phyloP scores from a whole-genome alignment of 768 basidiomycete genomes.

The Auriscalpium microsporum region DNA sequence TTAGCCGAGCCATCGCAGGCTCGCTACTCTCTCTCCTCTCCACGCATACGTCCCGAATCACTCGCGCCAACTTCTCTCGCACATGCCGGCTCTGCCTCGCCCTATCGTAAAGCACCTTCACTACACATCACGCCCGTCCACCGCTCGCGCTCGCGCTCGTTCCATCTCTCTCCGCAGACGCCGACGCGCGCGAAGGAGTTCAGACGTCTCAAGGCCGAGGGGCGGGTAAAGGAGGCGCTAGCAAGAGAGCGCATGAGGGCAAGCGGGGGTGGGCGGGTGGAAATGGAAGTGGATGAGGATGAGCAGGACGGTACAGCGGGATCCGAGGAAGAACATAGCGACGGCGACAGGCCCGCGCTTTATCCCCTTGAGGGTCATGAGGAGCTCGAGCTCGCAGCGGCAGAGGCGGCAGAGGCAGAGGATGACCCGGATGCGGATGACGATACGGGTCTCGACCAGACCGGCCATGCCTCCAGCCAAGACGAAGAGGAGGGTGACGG shows the following conservation, averaged over 20 bases:
- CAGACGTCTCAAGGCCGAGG: constrained; percentile 4
- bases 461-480: no score
- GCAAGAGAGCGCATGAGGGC: background rate
- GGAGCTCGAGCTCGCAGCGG: no score
- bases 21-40: constrained; percentile 3
- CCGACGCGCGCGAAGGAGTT: constrained; percentile 17
- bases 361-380: no score
- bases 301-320: background rate
- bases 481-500: no score
- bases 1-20: background rate
- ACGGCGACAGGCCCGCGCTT: no score
- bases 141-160: background rate
- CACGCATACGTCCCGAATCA: background rate
- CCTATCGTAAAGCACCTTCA: background rate
- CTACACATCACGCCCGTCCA: constrained; percentile 7
- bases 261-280: background rate
- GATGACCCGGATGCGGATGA: no score
- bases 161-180: constrained; percentile 17
- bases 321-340: no score
- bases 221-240: constrained; percentile 10
- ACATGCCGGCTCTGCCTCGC: background rate
- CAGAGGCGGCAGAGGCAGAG: no score
- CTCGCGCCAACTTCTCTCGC: background rate
- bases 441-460: no score
- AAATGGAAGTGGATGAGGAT: background rate